Conservation (phyloP, 805 yeast genomes). For the Myxozyma melibiosi region DNA sequence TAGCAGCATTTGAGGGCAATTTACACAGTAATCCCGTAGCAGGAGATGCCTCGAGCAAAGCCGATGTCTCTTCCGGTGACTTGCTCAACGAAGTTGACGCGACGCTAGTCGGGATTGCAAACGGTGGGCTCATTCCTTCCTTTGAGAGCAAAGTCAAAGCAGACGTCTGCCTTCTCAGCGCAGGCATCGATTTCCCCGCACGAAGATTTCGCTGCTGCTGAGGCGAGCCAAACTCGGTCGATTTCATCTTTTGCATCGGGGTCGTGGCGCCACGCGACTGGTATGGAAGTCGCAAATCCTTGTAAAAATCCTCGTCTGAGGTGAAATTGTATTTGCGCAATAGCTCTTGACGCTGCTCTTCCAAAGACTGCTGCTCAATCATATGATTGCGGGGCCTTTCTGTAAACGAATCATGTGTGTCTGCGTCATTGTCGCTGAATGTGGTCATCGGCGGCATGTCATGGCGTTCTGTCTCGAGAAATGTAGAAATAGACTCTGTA, state of each 20-base stretch:
- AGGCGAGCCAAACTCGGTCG: constrained; percentile 13
- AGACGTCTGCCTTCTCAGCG: constrained; percentile 14
- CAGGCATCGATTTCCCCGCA: constrained; percentile 22
- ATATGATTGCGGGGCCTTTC: no score
- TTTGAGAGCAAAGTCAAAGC: constrained; percentile 10
- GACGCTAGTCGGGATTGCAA: background rate
- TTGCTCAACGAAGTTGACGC: background rate
- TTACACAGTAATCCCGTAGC: background rate
- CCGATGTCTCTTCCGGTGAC: background rate
- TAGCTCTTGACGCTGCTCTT: constrained; percentile 9
- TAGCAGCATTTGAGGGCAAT: background rate
- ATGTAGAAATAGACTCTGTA: background rate
- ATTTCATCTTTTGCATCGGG: constrained; percentile 1
- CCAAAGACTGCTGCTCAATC: constrained; percentile 8
- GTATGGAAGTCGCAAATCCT: background rate
- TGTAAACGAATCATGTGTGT: no score
- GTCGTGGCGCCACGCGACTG: background rate
- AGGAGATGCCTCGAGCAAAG: background rate
- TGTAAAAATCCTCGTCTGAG: constrained; percentile 16
- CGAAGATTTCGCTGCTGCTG: background rate
- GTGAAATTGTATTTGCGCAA: constrained; percentile 16
- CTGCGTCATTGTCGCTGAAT: no score
- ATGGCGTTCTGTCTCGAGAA: background rate
- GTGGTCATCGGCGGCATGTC: background rate
- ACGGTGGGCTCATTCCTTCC: constrained; percentile 7